Base-by-base conservation (phyloP, 2,329 filamentous ascomycete genomes). In the Colletotrichum liriopes region DNA sequence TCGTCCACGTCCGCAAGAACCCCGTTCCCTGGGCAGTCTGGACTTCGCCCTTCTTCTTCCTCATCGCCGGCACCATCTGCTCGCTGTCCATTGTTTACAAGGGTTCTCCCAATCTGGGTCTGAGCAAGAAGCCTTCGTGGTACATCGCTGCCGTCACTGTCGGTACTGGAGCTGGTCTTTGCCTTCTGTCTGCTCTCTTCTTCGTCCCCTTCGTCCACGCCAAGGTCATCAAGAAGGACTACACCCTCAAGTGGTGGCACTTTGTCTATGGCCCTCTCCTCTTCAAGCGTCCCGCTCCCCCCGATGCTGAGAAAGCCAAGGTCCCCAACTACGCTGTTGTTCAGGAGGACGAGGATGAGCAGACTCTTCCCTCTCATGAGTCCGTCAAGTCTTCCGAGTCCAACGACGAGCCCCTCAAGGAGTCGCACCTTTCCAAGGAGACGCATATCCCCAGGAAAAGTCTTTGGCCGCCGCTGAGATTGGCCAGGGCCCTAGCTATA, bases 31-130 rank as follows among this genome's bases (percentile, higher is more conserved):
- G 92, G 92, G 92, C 93, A 35, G 88, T 95, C 66, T 94, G 87
- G 83, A 92, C 88, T 63, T 91, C 92, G 1, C 93, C 93, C 12
- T 90, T 93, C 83, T 95, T 92, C 84, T 95, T 95, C 87, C 89
- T 94, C 67, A 89, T 95, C 71, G 92, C 93, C 67, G 92, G 87
- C 67, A 93, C 92, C 71, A 83, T 95, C 77, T 94, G 92, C 83
- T 93, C 93, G 0, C 86, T 95, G 6, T 94, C 92, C 54, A 91
- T 95, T 77, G 93, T 95, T 76, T 94, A 94, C 88, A 94, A 95
- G 87, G 93, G 93, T 41, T 94, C 93, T 12, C 92, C 93, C 32
- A 91, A 86, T 71, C 87, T 93, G 39, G 87, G 87, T 29, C 84
- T 94, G 37, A 86, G 84, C 84, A 89, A 92, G 82, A 93, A 92